A percentile compares a stretch with the other conserved stretches of the same genome.
phyloP scores from a whole-genome alignment of 257 asterid species.

The Petunia axillaris region DNA sequence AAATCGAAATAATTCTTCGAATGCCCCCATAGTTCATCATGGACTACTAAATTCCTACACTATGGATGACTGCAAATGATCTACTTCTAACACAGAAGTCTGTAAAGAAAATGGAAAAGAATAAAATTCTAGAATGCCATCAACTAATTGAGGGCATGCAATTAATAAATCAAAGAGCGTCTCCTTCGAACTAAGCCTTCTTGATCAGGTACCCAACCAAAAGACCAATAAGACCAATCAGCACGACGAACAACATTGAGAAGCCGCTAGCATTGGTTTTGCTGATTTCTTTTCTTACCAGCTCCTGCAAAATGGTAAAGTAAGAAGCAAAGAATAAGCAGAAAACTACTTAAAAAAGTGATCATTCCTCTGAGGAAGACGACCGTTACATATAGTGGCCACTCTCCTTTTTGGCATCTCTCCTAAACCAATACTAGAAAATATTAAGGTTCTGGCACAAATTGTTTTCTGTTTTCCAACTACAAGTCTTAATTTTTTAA shows the following conservation, averaged over 20 bases:
- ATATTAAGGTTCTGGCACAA: background rate
- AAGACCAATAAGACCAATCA: conserved; percentile 57
- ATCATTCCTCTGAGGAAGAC: background rate
- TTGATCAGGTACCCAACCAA: conserved; percentile 61
- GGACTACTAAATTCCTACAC: conserved; percentile 11
- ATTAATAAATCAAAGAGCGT: background rate
- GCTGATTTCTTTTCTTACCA: conserved; percentile 43
- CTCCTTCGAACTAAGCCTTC: conserved; percentile 23
- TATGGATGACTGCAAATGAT: background rate
- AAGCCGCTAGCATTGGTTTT: conserved; percentile 46
- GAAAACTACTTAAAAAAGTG: background rate
- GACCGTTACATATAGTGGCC: background rate
- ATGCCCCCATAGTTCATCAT: background rate
- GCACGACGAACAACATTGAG: conserved; percentile 41
- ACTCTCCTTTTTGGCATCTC: background rate
- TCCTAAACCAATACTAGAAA: background rate
- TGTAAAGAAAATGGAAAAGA: background rate
- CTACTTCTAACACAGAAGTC: background rate
- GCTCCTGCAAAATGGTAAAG: conserved; percentile 48
- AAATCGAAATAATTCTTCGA: background rate
- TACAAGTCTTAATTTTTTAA: background rate
- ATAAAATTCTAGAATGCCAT: background rate
- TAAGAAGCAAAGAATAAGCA: background rate
- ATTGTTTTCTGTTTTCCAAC: background rate
- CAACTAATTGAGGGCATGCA: background rate